A percentile compares a stretch with the other conserved stretches of the same genome.
These are phyloP conservation scores for Tolypocladium ovalisporum DNA, from an alignment of 2,329 filamentous ascomycete genomes.

Conservation along the genomic window DNA sequence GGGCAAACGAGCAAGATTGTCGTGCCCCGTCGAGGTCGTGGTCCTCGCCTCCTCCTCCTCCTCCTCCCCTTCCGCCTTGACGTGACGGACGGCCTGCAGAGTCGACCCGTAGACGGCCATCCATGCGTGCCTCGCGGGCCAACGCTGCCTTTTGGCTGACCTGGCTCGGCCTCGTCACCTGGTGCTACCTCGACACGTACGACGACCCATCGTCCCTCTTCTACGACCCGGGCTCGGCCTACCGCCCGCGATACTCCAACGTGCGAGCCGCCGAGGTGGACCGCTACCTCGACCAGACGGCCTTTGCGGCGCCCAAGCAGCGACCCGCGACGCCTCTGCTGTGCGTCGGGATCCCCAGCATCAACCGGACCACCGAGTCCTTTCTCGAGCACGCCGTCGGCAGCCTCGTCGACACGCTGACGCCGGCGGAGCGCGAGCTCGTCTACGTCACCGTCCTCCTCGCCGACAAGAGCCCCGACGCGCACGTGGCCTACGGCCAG, in stretches of 20 bases:
- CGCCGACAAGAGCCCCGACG: constrained; percentile 19
- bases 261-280: constrained; percentile 15
- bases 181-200: constrained; percentile 18
- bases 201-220: constrained; percentile 24
- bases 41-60: background rate
- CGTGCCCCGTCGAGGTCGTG: background rate
- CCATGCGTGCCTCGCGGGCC: constrained; percentile 14
- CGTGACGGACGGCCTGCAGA: background rate
- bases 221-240: constrained; percentile 16
- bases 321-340: constrained; percentile 6
- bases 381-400: constrained; percentile 18
- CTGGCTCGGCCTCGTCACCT: constrained; percentile 15
- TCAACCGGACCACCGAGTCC: constrained; percentile 18
- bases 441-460: constrained; percentile 22
- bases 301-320: background rate
- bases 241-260: constrained; percentile 14
- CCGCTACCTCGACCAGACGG: constrained; percentile 8
- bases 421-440: constrained; percentile 16
- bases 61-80: background rate
- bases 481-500: constrained; percentile 19
- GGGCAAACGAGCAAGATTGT: background rate
- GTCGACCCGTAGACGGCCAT: background rate
- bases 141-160: constrained; percentile 20
- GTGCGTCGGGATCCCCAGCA: constrained; percentile 23
- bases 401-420: constrained; percentile 19